These are phyloP conservation scores for Ophiobolus disseminans DNA, from an alignment of 2,329 filamentous ascomycete species.

Conservation along the genomic window DNA sequence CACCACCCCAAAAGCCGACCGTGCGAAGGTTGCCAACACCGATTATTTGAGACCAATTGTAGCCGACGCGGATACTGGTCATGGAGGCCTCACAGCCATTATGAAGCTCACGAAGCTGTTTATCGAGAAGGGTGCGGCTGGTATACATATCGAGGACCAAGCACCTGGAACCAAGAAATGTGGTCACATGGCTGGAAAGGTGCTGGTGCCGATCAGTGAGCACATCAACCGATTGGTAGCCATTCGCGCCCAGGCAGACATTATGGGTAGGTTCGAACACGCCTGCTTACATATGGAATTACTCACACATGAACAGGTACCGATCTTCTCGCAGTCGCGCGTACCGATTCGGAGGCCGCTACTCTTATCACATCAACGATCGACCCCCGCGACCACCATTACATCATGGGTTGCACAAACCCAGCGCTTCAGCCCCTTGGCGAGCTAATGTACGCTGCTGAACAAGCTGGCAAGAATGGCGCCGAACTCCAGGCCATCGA, in stretches of 20 bases:
- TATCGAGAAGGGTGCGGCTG: constrained; percentile 92
- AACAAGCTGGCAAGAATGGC: constrained; percentile 80
- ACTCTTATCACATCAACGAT: constrained; percentile 97
- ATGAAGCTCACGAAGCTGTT: constrained; percentile 99
- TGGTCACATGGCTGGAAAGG: constrained; percentile 98
- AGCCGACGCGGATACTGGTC: constrained; percentile 95
- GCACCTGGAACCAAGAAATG: constrained; percentile 99
- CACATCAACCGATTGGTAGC: constrained; percentile 98
- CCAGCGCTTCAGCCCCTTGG: constrained; percentile 80
- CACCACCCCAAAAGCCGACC: constrained; percentile 74
- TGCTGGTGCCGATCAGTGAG: constrained; percentile 93
- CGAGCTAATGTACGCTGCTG: constrained; percentile 89
- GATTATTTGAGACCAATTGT: constrained; percentile 97
- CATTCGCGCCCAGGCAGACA: constrained; percentile 96
- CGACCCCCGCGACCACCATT: constrained; percentile 91
- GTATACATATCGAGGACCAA: constrained; percentile 98
- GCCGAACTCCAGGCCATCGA: constrained; percentile 87
- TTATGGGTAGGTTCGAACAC: constrained; percentile 74
- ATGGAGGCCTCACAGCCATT: constrained; percentile 95
- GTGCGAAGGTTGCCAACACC: constrained; percentile 75
- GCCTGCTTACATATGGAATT: not conserved
- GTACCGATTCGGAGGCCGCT: constrained; percentile 96
- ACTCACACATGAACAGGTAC: constrained; percentile 59
- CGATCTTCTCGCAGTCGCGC: constrained; percentile 88
- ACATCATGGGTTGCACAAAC: constrained; percentile 91